phyloP scores from a whole-genome alignment of 2,329 filamentous ascomycete species.

The Pestalotiopsis sp. region DNA sequence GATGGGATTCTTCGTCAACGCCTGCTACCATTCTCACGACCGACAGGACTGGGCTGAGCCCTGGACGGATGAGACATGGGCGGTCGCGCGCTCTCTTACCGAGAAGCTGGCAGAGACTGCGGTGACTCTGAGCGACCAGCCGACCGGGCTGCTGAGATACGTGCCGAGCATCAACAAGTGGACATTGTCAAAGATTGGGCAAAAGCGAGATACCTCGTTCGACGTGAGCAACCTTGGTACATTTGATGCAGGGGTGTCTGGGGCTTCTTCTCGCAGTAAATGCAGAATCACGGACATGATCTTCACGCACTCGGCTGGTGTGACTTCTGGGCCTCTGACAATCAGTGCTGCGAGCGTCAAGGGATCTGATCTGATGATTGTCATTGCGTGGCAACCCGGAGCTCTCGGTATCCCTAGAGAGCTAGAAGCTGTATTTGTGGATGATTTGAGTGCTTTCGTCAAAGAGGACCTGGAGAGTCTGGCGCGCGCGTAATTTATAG shows the following conservation, averaged over 20 bases:
- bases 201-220: slow-evolving; percentile 8
- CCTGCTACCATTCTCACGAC: slow-evolving; percentile 1
- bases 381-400: background rate
- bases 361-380: background rate
- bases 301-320: background rate
- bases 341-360: background rate
- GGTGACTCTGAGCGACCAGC: slow-evolving; percentile 8
- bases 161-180: slow-evolving; percentile 1
- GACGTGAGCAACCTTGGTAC: slow-evolving; percentile 6
- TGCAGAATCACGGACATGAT: slow-evolving; percentile 1
- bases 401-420: background rate
- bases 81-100: background rate
- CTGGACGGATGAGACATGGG: slow-evolving; percentile 1
- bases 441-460: background rate
- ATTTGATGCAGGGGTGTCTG: background rate
- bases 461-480: background rate
- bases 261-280: background rate
- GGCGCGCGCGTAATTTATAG: background rate
- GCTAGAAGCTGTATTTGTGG: background rate
- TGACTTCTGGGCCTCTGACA: background rate
- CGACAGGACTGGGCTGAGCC: background rate
- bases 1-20: slow-evolving; percentile 11
- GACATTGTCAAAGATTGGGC: background rate
- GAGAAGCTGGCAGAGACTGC: slow-evolving; percentile 8
- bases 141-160: background rate